Percentiles rank a stretch among this genome's conserved stretches.
Evolutionary conservation across 2,329 filamentous ascomycete genomes (phyloP).

Genomic region (Xylariales sp.): DNA sequence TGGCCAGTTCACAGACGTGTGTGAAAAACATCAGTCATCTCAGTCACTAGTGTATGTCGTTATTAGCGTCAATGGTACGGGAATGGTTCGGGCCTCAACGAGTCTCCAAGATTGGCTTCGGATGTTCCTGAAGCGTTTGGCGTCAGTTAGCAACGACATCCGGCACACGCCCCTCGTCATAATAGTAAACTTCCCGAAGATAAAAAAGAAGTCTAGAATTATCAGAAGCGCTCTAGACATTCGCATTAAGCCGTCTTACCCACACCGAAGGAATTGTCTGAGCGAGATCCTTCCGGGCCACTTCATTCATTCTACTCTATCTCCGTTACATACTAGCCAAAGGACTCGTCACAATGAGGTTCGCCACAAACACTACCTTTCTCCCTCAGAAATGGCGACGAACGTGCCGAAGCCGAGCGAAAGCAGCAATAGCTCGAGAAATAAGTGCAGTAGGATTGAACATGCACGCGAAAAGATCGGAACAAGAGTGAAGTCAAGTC

Average conservation of each 20-base stretch:
- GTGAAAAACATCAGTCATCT: background rate
- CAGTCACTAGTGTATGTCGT: background rate
- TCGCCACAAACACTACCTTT: background rate
- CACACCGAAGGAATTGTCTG: background rate
- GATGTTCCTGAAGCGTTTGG: background rate
- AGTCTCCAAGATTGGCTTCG: background rate
- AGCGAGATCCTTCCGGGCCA: background rate
- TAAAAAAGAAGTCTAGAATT: background rate
- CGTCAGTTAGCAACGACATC: background rate
- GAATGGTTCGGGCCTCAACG: too few relatives aligned
- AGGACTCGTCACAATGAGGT: background rate
- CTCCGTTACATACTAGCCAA: background rate
- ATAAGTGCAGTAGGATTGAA: background rate
- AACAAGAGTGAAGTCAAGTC: constrained; percentile 6
- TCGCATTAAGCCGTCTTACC: background rate
- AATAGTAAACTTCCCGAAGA: background rate
- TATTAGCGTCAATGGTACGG: background rate
- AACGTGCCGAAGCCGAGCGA: background rate
- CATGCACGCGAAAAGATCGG: background rate
- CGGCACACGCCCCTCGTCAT: background rate
- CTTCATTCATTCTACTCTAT: background rate
- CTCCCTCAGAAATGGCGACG: background rate
- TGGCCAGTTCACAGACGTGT: background rate
- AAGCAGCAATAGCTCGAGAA: background rate
- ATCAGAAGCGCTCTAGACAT: background rate